Base-by-base conservation (phyloP, 352 stramenopile species). In the Pythium aquatile region DNA sequence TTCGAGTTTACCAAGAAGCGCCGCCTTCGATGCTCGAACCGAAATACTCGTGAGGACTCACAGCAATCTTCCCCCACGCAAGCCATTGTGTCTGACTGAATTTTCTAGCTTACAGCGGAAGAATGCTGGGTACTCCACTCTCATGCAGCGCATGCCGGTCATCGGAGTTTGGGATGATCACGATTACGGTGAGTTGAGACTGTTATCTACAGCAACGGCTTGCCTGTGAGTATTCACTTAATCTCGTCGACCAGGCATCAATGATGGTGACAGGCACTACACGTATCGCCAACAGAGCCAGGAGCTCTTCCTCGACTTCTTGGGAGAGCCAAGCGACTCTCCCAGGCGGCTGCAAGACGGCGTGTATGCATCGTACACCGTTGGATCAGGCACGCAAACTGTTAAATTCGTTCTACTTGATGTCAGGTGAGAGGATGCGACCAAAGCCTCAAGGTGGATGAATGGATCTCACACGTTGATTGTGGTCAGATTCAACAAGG, bases 371-470 rank as follows among this genome's bases (percentile, higher is more conserved):
- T 68, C 73, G 13, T 60, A 80, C 49, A 69, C 42, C 4, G 40
- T 71, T n/a, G 74, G 69, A 29, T n/a, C 42, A 8, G 68, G 69
- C 4, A 57, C 46, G 0, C 44, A 71, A 5, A 37, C 42, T 2
- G 68, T 79, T 32, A 81, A 78, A 53, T 67, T 87, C 20, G 68
- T 85, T 26, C 52, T 87, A 32, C 55, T 87, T 3, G 78, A 87
- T 58, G 72, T 73, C 10, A 66, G 78, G 64, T 85, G 49, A 37
- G 44, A 32, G 28, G 20, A 26, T 66, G 2, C 46, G 42, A 13
- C 20, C 26, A 26, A 24, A 24, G 20, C 30, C 53, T 42, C 35
- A 44, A 37, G 20, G 17, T 53, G 20, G 11, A 14, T 3, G 10
- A 26, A 24, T 16, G 7, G 16, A 47, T 24, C 48, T 39, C 16